Base-by-base conservation (phyloP, 179 eudicot genomes). In the Patellifolia procumbens region DNA sequence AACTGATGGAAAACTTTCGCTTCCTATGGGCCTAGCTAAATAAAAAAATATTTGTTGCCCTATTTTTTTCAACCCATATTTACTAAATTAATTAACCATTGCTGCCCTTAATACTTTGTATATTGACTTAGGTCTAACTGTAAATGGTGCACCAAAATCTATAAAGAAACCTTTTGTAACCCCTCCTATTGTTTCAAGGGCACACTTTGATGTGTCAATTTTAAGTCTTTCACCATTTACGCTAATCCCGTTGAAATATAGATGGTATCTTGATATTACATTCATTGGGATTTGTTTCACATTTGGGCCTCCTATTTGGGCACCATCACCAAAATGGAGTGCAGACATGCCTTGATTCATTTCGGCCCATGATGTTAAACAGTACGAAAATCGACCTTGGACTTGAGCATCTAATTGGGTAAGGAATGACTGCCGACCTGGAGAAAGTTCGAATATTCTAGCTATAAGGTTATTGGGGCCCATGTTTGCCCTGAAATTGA, bases 251-350 rank as follows among this genome's bases (percentile, higher is more conserved):
- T 32, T 43, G 0, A 80, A 62, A 49, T 61, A 60, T 19, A 80
- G 7, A 75, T 80, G 83, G 29, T 61, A 80, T 7, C 31, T 51
- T 7, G 0, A 9, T 1, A 8, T 0, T 19, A 31, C 13, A 62
- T 62, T 5, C 83, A 80, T 80, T 4, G 29, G 13, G 26, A 75
- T 49, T 16, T 32, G 29, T 60, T 60, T 34, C 8, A 80, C 78
- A 31, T 3, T 59, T 6, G 59, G 63, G 12, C 81, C 70, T 1
- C 51, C 53, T 12, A 79, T 48, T 60, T 79, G 74, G 3, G 82
- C 82, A 26, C 42, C 70, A 35, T 68, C 78, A 0, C 82, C 79
- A 52, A 80, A 70, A 29, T 51, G 34, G 20, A 80, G 61, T 26
- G 73, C 31, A 0, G 76, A 69, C 1, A 10, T 1, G 1, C 28